Conservation (phyloP, 768 basidiomycete genomes). For the Scleroderma citrinum region DNA sequence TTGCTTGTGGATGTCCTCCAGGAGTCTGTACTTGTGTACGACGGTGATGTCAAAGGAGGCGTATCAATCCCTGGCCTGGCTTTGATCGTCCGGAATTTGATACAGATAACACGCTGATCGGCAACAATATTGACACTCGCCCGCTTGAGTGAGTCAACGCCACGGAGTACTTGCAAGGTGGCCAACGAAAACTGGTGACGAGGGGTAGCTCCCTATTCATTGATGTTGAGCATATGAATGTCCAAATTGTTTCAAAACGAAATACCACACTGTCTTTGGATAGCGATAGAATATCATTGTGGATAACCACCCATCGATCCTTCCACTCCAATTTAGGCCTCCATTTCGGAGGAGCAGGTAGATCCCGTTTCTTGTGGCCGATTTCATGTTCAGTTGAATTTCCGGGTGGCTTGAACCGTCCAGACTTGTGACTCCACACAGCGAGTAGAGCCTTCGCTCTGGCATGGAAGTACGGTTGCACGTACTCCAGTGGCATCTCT, state of each 20-base stretch:
- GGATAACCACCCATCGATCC: constrained; percentile 56
- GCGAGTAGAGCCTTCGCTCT: constrained; percentile 47
- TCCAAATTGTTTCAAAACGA: constrained; percentile 11
- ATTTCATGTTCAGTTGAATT: constrained; percentile 5
- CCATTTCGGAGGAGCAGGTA: constrained; percentile 5
- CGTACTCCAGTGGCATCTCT: constrained; percentile 36
- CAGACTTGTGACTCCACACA: constrained; percentile 26
- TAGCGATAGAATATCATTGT: constrained; percentile 48
- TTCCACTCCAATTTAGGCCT: constrained; percentile 53
- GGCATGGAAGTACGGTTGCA: constrained; percentile 55
- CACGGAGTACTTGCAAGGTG: constrained; percentile 38
- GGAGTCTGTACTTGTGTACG: constrained; percentile 19
- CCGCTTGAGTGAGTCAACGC: constrained; percentile 37
- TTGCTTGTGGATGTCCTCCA: constrained; percentile 2
- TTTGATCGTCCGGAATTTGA: constrained; percentile 29
- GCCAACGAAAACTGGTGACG: constrained; percentile 36
- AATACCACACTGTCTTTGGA: constrained; percentile 47
- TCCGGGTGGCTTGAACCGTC: constrained; percentile 22
- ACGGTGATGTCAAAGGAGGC: constrained; percentile 14
- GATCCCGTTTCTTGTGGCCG: constrained; percentile 12
- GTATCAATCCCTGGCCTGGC: constrained; percentile 7
- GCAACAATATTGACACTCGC: constrained; percentile 18
- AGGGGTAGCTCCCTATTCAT: constrained; percentile 33
- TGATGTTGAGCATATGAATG: background rate
- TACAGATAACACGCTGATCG: constrained; percentile 34